Base-by-base conservation (phyloP, 2,329 filamentous ascomycete species). In the Fusarium pilosicola region DNA sequence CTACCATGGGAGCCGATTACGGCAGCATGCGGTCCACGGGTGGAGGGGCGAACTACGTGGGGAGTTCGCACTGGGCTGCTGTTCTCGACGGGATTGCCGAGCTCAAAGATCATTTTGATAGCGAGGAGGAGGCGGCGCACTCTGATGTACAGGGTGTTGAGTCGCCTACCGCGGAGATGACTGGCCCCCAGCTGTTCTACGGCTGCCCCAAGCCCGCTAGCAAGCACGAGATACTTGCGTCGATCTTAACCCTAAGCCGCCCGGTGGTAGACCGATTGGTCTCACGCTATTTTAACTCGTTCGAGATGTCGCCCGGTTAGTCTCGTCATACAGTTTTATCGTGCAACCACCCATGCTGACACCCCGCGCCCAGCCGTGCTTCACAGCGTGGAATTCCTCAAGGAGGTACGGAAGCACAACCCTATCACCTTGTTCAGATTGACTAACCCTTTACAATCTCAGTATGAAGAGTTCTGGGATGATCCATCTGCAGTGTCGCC, bases 401-500 rank as follows among this genome's bases (percentile, higher is more conserved):
- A 68, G 1, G 65, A 68, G 32, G 65, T 68, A 62, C 38, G 13
- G 13, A 22, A 60, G 18, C 28, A 17, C 13, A 38, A 13, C 11
- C 12, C 11, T 18, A 41, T 42, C 6, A 6, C 11, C 6, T 17
- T 46, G 0, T 7, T 22, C n/a, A 17, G 9, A 18, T 1, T 8
- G 6, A 7, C 36, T 39, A 13, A 51, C 22, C 22, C 4, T 1
- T 39, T 7, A 4, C 26, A 1, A 20, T 1, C 5, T 14, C 6
- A 85, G 82, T 88, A 88, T 61, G 79, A 83, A 7, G 75, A 74
- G 1, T 87, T 87, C 62, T 88, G 86, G 85, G 65, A 78, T 13
- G 71, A 83, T 17, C 84, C 83, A 7, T 63, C 74, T 6, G 73
- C 71, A 0, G 80, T 79, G 5, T 80, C 85, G 0, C 77, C 83